phyloP scores from a whole-genome alignment of 257 asterid species.

The Lithospermum erythrorhizon region DNA sequence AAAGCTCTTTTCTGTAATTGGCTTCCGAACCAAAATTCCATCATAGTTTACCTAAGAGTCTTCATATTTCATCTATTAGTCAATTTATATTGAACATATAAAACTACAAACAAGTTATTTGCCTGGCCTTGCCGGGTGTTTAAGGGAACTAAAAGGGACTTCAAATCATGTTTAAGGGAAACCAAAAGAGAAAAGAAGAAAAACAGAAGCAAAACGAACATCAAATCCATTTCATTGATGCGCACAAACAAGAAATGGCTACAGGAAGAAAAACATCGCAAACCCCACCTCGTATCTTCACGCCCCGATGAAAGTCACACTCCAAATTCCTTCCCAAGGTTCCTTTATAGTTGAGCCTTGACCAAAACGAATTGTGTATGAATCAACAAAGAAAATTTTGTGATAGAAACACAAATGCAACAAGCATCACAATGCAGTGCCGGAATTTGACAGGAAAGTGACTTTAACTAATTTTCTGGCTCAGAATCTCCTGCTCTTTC shows the following conservation, averaged over 20 bases:
- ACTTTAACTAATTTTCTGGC: too few relatives aligned
- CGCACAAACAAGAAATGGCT: not conserved
- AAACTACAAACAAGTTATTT: too few relatives aligned
- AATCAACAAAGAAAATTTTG: not conserved
- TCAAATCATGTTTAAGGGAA: not conserved
- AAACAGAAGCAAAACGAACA: not conserved
- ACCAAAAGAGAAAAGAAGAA: not conserved
- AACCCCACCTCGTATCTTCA: not conserved
- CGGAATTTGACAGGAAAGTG: too few relatives aligned
- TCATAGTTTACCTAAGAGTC: not conserved
- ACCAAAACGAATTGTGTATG: not conserved
- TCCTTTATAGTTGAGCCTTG: not conserved
- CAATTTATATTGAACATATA: too few relatives aligned
- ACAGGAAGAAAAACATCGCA: not conserved
- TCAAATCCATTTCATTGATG: not conserved
- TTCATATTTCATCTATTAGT: not conserved
- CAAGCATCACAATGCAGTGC: too few relatives aligned
- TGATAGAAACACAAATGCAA: not conserved
- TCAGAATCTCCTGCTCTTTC: slow-evolving; percentile 89
- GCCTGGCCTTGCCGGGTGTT: too few relatives aligned
- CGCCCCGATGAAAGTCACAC: too few relatives aligned
- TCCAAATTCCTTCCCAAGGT: not conserved
- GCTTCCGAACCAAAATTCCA: not conserved
- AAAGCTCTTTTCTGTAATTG: not conserved
- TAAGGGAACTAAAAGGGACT: too few relatives aligned